Conservation (phyloP, 768 basidiomycete species). For the Kwoniella sp. region DNA sequence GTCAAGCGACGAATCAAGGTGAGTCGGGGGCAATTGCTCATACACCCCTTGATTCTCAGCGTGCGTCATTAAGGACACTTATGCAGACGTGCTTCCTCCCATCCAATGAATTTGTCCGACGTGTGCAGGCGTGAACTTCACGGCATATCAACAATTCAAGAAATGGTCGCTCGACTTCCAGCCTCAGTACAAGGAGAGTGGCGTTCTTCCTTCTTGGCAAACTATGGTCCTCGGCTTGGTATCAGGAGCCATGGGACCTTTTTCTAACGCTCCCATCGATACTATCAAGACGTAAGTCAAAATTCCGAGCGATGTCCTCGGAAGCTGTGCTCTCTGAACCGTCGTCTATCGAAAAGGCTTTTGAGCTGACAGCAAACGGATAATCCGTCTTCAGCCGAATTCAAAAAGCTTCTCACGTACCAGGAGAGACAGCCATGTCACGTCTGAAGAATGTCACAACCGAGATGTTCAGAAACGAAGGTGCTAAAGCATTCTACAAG, state of each 20-base stretch:
- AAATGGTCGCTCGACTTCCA: slow-evolving; percentile 75
- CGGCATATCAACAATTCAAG: slow-evolving; percentile 96
- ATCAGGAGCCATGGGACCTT: slow-evolving; percentile 97
- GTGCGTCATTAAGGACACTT: no score
- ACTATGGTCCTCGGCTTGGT: slow-evolving; percentile 93
- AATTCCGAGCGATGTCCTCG: not conserved
- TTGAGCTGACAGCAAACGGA: not conserved
- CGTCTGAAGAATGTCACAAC: slow-evolving; percentile 76
- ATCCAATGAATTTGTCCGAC: not conserved
- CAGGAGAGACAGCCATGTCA: slow-evolving; percentile 75
- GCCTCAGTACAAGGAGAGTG: slow-evolving; percentile 64
- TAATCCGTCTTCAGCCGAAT: slow-evolving; percentile 71
- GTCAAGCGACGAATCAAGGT: slow-evolving; percentile 93
- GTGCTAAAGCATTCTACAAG: slow-evolving; percentile 89
- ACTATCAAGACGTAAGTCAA: slow-evolving; percentile 73
- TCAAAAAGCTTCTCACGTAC: slow-evolving; percentile 75
- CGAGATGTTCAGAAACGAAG: slow-evolving; percentile 95
- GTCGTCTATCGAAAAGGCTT: not conserved
- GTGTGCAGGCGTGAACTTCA: slow-evolving; percentile 84
- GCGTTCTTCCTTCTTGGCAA: slow-evolving; percentile 87
- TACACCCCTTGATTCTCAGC: not conserved
- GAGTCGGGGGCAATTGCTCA: slow-evolving; percentile 60
- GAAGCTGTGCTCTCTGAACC: not conserved
- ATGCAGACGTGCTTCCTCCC: no score
- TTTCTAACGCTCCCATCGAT: slow-evolving; percentile 84